phyloP scores from a whole-genome alignment of 2,329 filamentous ascomycete genomes.

The Lomentospora prolificans region DNA sequence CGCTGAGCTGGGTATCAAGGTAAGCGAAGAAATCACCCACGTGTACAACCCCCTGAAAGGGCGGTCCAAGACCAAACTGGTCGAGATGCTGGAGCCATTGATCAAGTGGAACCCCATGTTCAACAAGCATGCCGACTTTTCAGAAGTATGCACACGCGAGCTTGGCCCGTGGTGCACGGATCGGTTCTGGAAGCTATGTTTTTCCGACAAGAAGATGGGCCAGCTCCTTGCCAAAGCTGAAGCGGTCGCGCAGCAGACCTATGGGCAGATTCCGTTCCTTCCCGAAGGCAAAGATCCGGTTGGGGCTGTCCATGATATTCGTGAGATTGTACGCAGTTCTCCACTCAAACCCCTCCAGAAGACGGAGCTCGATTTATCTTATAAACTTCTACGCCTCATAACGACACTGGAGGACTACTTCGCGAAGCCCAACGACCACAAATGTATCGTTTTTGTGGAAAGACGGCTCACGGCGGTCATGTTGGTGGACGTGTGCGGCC shows the following conservation, averaged over 20 bases:
- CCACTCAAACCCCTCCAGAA: constrained; percentile 27
- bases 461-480: constrained; percentile 67
- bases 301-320: constrained; percentile 43
- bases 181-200: constrained; percentile 62
- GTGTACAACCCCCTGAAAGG: constrained; percentile 33
- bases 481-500: constrained; percentile 57
- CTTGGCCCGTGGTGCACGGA: constrained; percentile 83
- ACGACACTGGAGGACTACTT: constrained; percentile 55
- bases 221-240: constrained; percentile 48
- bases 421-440: constrained; percentile 40
- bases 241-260: neutral
- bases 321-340: constrained; percentile 43
- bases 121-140: constrained; percentile 46
- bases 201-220: constrained; percentile 51
- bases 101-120: constrained; percentile 37
- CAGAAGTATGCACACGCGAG: constrained; percentile 49
- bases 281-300: neutral
- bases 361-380: constrained; percentile 42
- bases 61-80: constrained; percentile 55
- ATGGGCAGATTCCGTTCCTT: neutral
- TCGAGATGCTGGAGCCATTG: constrained; percentile 40
- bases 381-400: constrained; percentile 60
- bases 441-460: constrained; percentile 84
- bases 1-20: constrained; percentile 14
- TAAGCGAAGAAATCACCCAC: constrained; percentile 40